phyloP scores from a whole-genome alignment of 169 alveolate genomes.

The Plasmodium vinckei region DNA sequence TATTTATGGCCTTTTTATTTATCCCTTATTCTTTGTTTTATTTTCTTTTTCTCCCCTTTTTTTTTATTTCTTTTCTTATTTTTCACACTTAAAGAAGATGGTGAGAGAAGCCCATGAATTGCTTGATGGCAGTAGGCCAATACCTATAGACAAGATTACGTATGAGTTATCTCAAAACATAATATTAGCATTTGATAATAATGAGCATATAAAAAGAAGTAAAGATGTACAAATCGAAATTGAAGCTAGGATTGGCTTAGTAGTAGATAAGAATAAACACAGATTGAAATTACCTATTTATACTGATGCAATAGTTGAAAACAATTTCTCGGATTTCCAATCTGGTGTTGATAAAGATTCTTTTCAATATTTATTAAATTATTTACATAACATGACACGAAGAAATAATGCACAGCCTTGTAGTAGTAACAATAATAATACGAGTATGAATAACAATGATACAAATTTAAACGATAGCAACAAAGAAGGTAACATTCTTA shows the following conservation, averaged over 20 bases:
- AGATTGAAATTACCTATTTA: conserved; percentile 59
- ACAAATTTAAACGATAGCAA: too few species aligned
- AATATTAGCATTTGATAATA: conserved; percentile 59
- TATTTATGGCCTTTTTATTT: not conserved
- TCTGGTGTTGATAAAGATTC: conserved; percentile 61
- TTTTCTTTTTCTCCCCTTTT: not conserved
- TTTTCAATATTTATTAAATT: conserved; percentile 48
- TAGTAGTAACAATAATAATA: conserved; percentile 2
- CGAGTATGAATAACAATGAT: too few species aligned
- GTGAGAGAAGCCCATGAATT: conserved; percentile 76
- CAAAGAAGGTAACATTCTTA: too few species aligned
- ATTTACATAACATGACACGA: conserved; percentile 26
- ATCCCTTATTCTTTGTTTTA: not conserved
- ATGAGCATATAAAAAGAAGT: conserved; percentile 25
- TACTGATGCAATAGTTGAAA: conserved; percentile 72
- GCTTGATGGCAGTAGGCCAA: conserved; percentile 75
- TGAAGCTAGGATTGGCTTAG: conserved; percentile 66
- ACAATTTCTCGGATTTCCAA: conserved; percentile 51
- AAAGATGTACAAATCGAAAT: conserved; percentile 56
- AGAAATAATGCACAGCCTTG: not conserved
- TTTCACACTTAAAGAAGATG: not conserved
- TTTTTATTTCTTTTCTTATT: not conserved
- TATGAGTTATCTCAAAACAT: conserved; percentile 69
- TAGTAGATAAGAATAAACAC: conserved; percentile 57
- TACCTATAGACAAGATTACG: conserved; percentile 68